These are phyloP conservation scores for Limonium bicolor DNA, from an alignment of 148 eudicot genomes.

Conservation along the genomic window DNA sequence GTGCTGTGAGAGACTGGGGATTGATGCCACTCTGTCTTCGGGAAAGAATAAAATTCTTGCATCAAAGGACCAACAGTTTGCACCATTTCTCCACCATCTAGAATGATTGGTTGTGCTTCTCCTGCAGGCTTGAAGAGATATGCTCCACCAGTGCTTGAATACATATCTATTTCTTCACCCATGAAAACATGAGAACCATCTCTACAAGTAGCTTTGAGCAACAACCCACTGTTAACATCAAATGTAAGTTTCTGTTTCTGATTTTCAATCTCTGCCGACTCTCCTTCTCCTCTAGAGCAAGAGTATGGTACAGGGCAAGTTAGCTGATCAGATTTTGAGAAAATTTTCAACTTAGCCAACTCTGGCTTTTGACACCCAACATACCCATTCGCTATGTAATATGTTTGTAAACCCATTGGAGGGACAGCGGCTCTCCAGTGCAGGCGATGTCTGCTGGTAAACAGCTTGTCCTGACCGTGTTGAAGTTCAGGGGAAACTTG, in stretches of 20 bases:
- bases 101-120: conserved; percentile 45
- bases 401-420: conserved; percentile 79
- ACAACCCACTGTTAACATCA: conserved; percentile 44
- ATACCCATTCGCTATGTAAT: conserved; percentile 74
- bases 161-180: conserved; percentile 75
- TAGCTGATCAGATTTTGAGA: conserved; percentile 20
- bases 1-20: conserved; percentile 80
- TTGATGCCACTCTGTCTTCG: conserved; percentile 57
- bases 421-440: conserved; percentile 85
- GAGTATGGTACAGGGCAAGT: conserved; percentile 58
- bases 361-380: conserved; percentile 72
- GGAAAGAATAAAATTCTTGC: conserved; percentile 74
- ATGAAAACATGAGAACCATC: conserved; percentile 38
- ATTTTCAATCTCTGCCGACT: conserved; percentile 39
- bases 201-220: conserved; percentile 33
- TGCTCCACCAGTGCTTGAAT: conserved; percentile 78
- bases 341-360: conserved; percentile 40
- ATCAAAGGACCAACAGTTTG: conserved; percentile 60
- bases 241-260: conserved; percentile 49
- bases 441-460: conserved; percentile 76
- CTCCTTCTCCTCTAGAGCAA: conserved; percentile 55
- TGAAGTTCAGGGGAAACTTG: conserved; percentile 91
- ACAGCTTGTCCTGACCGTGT: conserved; percentile 39
- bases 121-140: conserved; percentile 85
- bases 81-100: conserved; percentile 43